phyloP scores from a whole-genome alignment of 164 flowering plant species.

The Stephania japonica region DNA sequence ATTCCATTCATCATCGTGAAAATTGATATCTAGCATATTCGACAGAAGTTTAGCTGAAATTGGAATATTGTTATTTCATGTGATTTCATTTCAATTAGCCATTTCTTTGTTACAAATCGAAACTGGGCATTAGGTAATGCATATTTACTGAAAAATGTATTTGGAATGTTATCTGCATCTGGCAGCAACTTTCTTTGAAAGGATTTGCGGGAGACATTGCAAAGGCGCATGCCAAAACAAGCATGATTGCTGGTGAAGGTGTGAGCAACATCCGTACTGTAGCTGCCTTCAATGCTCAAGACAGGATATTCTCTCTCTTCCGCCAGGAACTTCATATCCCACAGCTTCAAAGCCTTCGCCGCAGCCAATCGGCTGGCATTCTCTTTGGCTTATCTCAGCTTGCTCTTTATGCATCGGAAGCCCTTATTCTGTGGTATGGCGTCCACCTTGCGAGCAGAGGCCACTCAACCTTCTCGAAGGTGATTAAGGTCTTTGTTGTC shows the following conservation, averaged over 20 bases:
- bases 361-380: constrained; percentile 70
- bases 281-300: constrained; percentile 96
- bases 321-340: constrained; percentile 70
- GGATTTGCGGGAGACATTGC: constrained; percentile 99
- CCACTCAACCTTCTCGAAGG: constrained; percentile 86
- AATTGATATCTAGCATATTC: not conserved
- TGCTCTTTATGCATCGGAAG: constrained; percentile 81
- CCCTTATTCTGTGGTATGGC: constrained; percentile 95
- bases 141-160: constrained; percentile 3
- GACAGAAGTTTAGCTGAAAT: not conserved
- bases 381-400: constrained; percentile 96
- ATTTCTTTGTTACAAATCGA: not conserved
- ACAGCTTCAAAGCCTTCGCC: constrained; percentile 53
- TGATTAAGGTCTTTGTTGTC: constrained; percentile 89
- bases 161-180: constrained; percentile 7
- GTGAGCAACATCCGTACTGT: constrained; percentile 97
- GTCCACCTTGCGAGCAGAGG: constrained; percentile 80
- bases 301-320: constrained; percentile 76
- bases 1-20: not conserved
- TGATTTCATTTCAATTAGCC: not conserved
- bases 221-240: constrained; percentile 94
- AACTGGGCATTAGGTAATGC: not conserved
- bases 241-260: constrained; percentile 99
- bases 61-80: not conserved
- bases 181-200: constrained; percentile 90